These are phyloP conservation scores for Monilinia vaccinii-corymbosi DNA, from an alignment of 2,329 filamentous ascomycete species.

Conservation along the genomic window DNA sequence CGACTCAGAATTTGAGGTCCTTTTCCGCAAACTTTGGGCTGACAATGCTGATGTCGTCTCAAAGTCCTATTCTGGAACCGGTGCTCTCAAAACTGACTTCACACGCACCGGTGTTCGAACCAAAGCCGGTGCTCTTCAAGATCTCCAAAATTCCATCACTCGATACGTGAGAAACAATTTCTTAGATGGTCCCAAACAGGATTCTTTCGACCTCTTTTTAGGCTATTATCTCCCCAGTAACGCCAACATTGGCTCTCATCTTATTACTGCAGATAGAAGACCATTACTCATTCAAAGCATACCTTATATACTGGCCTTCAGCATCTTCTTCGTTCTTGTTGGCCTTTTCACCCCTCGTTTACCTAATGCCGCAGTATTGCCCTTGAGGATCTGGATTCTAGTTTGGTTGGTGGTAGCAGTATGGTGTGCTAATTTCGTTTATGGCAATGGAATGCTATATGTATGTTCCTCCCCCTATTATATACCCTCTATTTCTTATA, in stretches of 20 bases:
- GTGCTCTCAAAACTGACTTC: slow-evolving; percentile 95
- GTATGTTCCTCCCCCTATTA: slow-evolving; percentile 47
- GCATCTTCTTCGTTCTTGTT: slow-evolving; percentile 72
- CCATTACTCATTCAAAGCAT: slow-evolving; percentile 88
- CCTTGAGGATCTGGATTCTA: slow-evolving; percentile 71
- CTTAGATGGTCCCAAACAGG: slow-evolving; percentile 83
- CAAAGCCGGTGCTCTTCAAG: slow-evolving; percentile 73
- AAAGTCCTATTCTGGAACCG: slow-evolving; percentile 86
- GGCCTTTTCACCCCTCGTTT: slow-evolving; percentile 62
- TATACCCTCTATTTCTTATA: not conserved
- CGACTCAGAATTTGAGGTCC: slow-evolving; percentile 71
- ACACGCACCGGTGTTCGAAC: slow-evolving; percentile 90
- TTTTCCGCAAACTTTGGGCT: slow-evolving; percentile 97
- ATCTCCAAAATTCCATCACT: slow-evolving; percentile 79
- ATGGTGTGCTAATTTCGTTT: slow-evolving; percentile 71
- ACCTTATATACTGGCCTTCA: slow-evolving; percentile 71
- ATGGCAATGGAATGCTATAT: slow-evolving; percentile 81
- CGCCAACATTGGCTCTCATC: slow-evolving; percentile 49
- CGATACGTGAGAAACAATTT: slow-evolving; percentile 95
- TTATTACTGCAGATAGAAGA: slow-evolving; percentile 75
- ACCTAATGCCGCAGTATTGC: slow-evolving; percentile 68
- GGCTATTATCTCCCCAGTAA: slow-evolving; percentile 73
- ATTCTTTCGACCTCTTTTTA: slow-evolving; percentile 90
- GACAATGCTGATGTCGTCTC: slow-evolving; percentile 97
- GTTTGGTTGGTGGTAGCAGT: slow-evolving; percentile 63